Evolutionary conservation across 1,284 basidiomycete species (phyloP), one percentile per base, ranked within the genome.

Genomic region (Ceratobasidium sp.): DNA sequence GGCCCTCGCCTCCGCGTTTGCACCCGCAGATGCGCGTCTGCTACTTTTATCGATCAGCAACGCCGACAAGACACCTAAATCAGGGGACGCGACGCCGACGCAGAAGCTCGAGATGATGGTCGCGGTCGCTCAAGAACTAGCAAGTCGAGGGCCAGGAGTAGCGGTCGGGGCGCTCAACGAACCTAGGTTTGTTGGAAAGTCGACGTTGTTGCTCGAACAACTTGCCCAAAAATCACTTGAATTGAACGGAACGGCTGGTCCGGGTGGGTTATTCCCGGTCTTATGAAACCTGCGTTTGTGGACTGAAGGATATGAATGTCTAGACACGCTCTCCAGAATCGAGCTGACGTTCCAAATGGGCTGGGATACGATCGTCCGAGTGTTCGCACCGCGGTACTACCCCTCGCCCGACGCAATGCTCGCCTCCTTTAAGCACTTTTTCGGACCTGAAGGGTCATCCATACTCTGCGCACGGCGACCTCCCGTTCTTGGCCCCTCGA

Each of bases 181-280:
- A 77, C 95, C 96, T 1, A 93, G 92, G 0, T 98, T 98, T 81
- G 92, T 93, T 53, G 88, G 88, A 49, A 98, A 98, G 83, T 92
- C 93, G 13, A 84, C 86, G 22, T 81, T 87, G 24, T 84, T 94
- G 65, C 84, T 84, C n/a, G 80, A 80, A 19, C 89, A 89, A 77
- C 82, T 92, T 54, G 81, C 63, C 11, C 27, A 46, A 76, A 79
- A 27, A 83, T 85, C 75, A 76, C 87, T 41, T 77, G 80, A 53
- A 64, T 27, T 53, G 7, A 49, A 49, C 14, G 16, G 16, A 4
- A 14, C 48, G 5, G 22, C 5, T 22, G 22, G 7, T 29, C 4
- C 51, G 29, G 27, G 54, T 82, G 24, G 58, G 49, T 71, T n/a
- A n/a, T n/a, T n/a, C n/a, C n/a, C n/a, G n/a, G n/a, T n/a, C n/a